phyloP scores from a whole-genome alignment of 352 stramenopile species.

The Globisporangium iwayamae region DNA sequence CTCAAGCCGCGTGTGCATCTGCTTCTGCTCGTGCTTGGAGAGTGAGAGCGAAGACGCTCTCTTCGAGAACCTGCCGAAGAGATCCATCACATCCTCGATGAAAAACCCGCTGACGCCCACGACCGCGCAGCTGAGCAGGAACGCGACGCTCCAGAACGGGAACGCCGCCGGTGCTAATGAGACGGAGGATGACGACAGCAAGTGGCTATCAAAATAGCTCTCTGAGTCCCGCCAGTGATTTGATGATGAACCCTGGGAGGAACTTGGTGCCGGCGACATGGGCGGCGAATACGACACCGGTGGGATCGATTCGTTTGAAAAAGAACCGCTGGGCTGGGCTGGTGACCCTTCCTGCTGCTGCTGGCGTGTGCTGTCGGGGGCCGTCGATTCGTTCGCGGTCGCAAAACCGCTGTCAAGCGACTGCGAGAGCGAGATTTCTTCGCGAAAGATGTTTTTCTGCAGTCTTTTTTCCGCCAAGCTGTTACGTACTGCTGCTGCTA shows the following conservation, averaged over 20 bases:
- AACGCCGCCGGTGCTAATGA: slow-evolving; percentile 16
- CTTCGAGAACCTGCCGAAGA: slow-evolving; percentile 29
- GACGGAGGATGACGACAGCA: not conserved
- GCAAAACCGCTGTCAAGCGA: slow-evolving; percentile 6
- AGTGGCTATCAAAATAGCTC: not conserved
- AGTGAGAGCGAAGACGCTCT: slow-evolving; percentile 23
- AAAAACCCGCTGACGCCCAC: slow-evolving; percentile 51
- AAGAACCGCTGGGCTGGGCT: slow-evolving; percentile 7
- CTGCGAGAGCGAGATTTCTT: slow-evolving; percentile 25
- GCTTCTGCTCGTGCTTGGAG: slow-evolving; percentile 31
- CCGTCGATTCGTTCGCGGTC: slow-evolving; percentile 2
- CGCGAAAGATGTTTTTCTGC: slow-evolving; percentile 19
- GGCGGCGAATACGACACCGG: slow-evolving; percentile 28
- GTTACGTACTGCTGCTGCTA: slow-evolving; percentile 7
- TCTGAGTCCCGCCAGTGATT: not conserved
- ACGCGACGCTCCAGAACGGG: slow-evolving; percentile 40
- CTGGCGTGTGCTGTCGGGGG: not conserved
- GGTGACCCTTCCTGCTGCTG: not conserved
- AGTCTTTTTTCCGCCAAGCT: not conserved
- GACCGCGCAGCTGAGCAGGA: slow-evolving; percentile 35
- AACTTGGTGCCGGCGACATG: slow-evolving; percentile 12
- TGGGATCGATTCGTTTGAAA: slow-evolving; percentile 23
- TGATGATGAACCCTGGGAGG: not conserved
- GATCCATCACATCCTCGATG: slow-evolving; percentile 43
- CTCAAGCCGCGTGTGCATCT: slow-evolving; percentile 44